Conservation (phyloP, 2,329 filamentous ascomycete species). For the Colletotrichum sp. region DNA sequence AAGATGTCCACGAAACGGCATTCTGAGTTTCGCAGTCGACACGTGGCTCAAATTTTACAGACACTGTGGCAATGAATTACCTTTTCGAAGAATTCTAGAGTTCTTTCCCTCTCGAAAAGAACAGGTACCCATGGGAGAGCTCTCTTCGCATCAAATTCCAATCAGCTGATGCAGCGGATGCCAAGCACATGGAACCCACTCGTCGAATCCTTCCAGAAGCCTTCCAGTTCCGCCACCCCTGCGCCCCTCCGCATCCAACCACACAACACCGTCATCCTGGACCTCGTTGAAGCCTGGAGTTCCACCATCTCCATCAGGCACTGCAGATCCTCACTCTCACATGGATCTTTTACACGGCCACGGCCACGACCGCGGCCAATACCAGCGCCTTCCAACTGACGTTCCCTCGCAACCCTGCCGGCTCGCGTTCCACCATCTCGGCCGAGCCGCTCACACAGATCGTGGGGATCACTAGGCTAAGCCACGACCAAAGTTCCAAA, state of each 20-base stretch:
- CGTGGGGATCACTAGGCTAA: neutral
- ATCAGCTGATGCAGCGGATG: neutral
- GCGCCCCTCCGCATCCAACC: neutral
- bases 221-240: conserved; percentile 17
- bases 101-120: neutral
- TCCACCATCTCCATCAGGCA: neutral
- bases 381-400: neutral
- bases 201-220: conserved; percentile 14
- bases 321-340: neutral
- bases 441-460: neutral
- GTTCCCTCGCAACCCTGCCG: neutral
- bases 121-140: neutral
- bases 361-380: neutral
- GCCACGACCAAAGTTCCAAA: neutral
- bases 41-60: neutral
- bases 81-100: neutral
- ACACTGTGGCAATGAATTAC: neutral
- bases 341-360: neutral
- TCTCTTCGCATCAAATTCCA: neutral
- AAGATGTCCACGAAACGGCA: neutral
- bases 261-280: neutral
- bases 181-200: neutral
- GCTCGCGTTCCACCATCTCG: neutral
- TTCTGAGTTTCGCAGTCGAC: neutral
- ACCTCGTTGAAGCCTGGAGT: neutral